Evolutionary conservation across 352 stramenopile species (phyloP).

Genomic region (Halophytophthora polymorphica): DNA sequence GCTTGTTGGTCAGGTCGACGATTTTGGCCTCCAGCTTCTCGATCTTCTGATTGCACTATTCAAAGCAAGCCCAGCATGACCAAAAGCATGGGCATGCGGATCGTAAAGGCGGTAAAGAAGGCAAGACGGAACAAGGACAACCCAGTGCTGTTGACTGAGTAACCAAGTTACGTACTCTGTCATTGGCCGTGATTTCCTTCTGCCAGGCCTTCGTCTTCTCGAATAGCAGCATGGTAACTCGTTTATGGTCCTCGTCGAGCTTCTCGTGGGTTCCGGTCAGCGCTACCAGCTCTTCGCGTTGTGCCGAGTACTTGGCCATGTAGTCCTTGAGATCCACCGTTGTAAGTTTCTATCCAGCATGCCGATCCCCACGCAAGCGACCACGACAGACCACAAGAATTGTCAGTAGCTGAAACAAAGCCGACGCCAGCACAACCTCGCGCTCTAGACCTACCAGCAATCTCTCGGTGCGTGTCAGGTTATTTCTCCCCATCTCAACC

Average conservation of each 20-base stretch:
- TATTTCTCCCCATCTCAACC: slow-evolving; percentile 59
- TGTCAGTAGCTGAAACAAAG: slow-evolving; percentile 2
- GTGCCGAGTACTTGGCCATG: slow-evolving; percentile 24
- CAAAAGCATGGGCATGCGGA: not conserved
- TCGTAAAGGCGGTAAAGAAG: not conserved
- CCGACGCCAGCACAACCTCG: not conserved
- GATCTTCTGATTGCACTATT: slow-evolving; percentile 51
- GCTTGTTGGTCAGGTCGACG: slow-evolving; percentile 27
- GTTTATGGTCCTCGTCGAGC: slow-evolving; percentile 47
- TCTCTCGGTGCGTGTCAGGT: slow-evolving; percentile 42
- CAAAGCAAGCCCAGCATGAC: not conserved
- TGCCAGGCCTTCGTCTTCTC: slow-evolving; percentile 78
- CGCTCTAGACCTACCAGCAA: slow-evolving; percentile 29
- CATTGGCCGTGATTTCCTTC: slow-evolving; percentile 50
- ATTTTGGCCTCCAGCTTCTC: slow-evolving; percentile 32
- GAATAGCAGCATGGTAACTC: slow-evolving; percentile 56
- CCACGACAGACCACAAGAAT: not conserved
- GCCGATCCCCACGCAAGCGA: too few relatives aligned
- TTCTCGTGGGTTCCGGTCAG: slow-evolving; percentile 32
- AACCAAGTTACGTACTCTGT: slow-evolving; percentile 25
- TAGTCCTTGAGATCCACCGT: slow-evolving; percentile 50
- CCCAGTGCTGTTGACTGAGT: not conserved
- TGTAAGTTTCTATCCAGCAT: slow-evolving; percentile 39
- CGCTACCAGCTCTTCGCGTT: slow-evolving; percentile 30
- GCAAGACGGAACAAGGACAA: not conserved